Percentiles rank a stretch among this genome's conserved stretches.
These are phyloP conservation scores for Neofusicoccum laricinum DNA, from an alignment of 2,329 filamentous ascomycete genomes.

Conservation along the genomic window DNA sequence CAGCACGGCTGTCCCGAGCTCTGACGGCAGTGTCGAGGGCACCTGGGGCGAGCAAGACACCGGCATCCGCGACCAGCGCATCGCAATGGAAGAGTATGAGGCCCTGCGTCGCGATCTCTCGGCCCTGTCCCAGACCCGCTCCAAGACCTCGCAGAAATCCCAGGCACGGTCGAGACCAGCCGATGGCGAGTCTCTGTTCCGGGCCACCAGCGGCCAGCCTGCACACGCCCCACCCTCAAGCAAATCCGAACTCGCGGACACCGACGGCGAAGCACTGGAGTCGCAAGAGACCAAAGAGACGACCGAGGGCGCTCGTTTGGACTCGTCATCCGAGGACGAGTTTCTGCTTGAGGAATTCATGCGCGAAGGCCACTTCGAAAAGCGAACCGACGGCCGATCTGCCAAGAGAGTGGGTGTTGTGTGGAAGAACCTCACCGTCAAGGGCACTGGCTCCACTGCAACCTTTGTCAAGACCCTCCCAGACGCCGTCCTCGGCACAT, in stretches of 20 bases:
- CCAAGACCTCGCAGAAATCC: background rate
- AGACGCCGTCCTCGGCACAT: constrained; percentile 71
- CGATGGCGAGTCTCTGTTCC: background rate
- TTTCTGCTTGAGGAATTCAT: constrained; percentile 71
- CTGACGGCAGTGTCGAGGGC: constrained; percentile 41
- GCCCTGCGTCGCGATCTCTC: constrained; percentile 56
- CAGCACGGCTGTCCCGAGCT: constrained; percentile 19
- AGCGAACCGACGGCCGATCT: constrained; percentile 63
- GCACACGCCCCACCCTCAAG: background rate
- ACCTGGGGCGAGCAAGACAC: constrained; percentile 63
- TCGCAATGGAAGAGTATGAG: constrained; percentile 60
- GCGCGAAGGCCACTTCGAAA: constrained; percentile 72
- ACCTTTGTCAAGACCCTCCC: constrained; percentile 71
- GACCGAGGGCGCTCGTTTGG: constrained; percentile 20
- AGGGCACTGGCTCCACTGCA: constrained; percentile 64
- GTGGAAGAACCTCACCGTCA: constrained; percentile 73
- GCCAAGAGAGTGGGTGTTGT: constrained; percentile 76
- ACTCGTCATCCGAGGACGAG: constrained; percentile 51
- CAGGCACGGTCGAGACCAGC: background rate
- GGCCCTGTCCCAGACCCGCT: constrained; percentile 40
- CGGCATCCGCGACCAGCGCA: constrained; percentile 51
- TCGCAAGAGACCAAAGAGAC: constrained; percentile 29
- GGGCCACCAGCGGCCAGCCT: constrained; percentile 22
- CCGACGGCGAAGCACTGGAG: constrained; percentile 24
- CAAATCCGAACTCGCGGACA: constrained; percentile 11